Percentiles rank a stretch among this genome's conserved stretches.
These are phyloP conservation scores for Fusarium hainanense DNA, from an alignment of 2,329 filamentous ascomycete species.

Conservation along the genomic window DNA sequence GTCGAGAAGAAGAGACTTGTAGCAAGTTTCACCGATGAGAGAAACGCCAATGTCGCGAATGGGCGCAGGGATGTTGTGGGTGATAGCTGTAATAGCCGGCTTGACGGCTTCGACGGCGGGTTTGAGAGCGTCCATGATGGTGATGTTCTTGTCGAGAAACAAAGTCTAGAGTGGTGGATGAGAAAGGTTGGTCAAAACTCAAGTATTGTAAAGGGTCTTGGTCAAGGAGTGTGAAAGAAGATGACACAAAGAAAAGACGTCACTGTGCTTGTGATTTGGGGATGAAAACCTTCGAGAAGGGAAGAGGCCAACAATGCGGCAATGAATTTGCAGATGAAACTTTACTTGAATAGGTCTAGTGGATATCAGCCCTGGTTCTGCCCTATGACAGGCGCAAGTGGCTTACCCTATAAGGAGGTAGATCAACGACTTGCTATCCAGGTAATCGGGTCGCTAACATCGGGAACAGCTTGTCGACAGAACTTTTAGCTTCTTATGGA, in stretches of 20 bases:
- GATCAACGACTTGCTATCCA: not conserved
- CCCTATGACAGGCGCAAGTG: not conserved
- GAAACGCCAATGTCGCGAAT: slow-evolving; percentile 80
- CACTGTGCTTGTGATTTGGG: slow-evolving; percentile 26
- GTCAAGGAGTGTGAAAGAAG: slow-evolving; percentile 37
- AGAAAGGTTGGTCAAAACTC: not conserved
- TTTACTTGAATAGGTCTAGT: slow-evolving; percentile 12
- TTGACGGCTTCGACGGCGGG: slow-evolving; percentile 72
- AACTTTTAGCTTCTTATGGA: accelerated
- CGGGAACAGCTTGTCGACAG: not conserved
- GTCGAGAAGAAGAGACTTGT: slow-evolving; percentile 85
- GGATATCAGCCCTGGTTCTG: slow-evolving; percentile 10
- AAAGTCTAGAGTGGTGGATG: not conserved
- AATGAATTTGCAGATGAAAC: slow-evolving; percentile 23
- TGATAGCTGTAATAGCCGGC: slow-evolving; percentile 73
- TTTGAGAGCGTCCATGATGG: slow-evolving; percentile 70
- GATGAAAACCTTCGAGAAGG: slow-evolving; percentile 6
- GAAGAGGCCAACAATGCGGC: slow-evolving; percentile 42
- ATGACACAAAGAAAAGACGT: slow-evolving; percentile 25
- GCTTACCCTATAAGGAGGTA: not conserved
- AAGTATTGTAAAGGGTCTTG: slow-evolving; percentile 3
- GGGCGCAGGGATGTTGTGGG: slow-evolving; percentile 77
- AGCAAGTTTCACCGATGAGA: slow-evolving; percentile 86
- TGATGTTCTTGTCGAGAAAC: not conserved
- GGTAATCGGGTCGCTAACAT: not conserved